Base-by-base conservation (phyloP, 148 eudicot species). In the Camellia sinensis region DNA sequence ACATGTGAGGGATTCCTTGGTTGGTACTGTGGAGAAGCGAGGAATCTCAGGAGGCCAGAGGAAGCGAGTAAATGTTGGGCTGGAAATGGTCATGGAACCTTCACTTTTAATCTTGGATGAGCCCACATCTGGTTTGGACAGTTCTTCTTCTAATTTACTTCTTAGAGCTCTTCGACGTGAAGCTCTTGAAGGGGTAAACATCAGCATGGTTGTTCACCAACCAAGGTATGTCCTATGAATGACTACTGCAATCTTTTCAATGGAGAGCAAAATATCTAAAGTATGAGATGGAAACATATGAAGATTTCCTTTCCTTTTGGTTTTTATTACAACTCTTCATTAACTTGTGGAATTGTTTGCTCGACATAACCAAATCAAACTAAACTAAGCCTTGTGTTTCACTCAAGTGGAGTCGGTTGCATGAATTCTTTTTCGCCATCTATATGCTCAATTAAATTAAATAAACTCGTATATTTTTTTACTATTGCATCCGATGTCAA, bases 71-170 rank as follows among this genome's bases (percentile, higher is more conserved):
- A 94, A 94, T 85, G 98, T 94, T 44, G 98, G 98, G 12, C 81
- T 94, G 22, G 97, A 94, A 87, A 91, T 94, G 98, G 98, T 94
- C 52, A 94, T 94, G 98, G 98, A 94, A 84, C 97, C 98, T 74
- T 94, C 95, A 46, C 80, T 94, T 22, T 87, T 94, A 85, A 94
- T 92, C 73, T 88, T 91, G 83, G 98, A 95, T 84, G 98, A 95
- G 85, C 97, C 98, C 6, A 95, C 98, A n/a, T 92, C 97, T 69
- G 98, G 98, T 29, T 88, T 95, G 80, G 98, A 95, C 73, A 95
- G 98, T 82, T 84, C 98, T 43, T 95, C 98, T 13, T 95, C 98
- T 72, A 95, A 88, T 81, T 88, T 95, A 79, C 92, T 95, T 77
- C 89, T 95, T 22, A 85, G 86, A 84, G 97, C 97, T 78, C 96